Percentiles rank a stretch among this genome's conserved stretches.
Conservation (phyloP, 129 eudicot genomes). For the Pittosporum tobira region DNA sequence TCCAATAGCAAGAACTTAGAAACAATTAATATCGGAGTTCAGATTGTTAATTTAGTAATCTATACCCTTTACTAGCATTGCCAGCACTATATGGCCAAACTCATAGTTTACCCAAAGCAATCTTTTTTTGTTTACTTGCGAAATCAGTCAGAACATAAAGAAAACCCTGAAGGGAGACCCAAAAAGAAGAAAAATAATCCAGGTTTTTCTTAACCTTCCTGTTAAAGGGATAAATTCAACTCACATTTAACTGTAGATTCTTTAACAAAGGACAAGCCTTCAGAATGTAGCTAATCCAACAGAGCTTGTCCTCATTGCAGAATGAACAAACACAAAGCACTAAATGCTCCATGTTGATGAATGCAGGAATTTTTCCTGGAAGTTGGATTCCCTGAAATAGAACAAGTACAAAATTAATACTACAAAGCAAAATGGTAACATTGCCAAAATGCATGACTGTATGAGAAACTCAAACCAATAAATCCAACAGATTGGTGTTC, state of each 20-base stretch:
- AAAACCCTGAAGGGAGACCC: background rate
- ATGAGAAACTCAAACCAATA: no score
- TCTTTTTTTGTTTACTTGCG: background rate
- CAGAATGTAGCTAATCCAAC: constrained; percentile 18
- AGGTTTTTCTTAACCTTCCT: background rate
- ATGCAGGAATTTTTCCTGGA: constrained; percentile 15
- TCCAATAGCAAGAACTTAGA: no score
- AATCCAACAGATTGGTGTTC: no score
- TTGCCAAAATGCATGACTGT: no score
- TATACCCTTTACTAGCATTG: no score
- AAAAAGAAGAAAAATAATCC: background rate
- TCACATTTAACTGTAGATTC: constrained; percentile 15
- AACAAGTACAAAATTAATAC: background rate
- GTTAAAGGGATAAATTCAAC: background rate
- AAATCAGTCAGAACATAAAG: background rate
- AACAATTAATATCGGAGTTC: no score
- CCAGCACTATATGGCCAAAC: no score
- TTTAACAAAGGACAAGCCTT: constrained; percentile 18
- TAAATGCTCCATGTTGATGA: constrained; percentile 11
- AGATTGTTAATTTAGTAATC: background rate
- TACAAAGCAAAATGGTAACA: background rate
- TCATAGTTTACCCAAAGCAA: no score
- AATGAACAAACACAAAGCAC: constrained; percentile 18
- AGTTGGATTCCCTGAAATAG: constrained; percentile 12
- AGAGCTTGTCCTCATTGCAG: constrained; percentile 16